Evolutionary conservation across 2,329 filamentous ascomycete species (phyloP).

Genomic region (Thelonectria olida): DNA sequence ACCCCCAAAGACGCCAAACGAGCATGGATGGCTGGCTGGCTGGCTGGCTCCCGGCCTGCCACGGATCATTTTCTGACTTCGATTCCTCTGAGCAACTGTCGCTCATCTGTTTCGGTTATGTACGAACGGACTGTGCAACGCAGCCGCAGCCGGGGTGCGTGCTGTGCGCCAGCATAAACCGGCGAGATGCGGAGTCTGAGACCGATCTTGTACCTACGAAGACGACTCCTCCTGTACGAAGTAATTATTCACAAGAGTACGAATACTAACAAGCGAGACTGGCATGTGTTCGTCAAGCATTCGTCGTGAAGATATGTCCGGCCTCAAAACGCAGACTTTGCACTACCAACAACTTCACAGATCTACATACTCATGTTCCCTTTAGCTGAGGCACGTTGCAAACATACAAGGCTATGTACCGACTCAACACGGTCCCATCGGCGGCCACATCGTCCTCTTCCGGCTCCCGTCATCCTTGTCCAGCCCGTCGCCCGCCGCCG

Average conservation of each 20-base stretch:
- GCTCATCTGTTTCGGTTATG: background rate
- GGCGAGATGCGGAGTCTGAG: background rate
- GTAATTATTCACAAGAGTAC: too few relatives aligned
- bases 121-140: background rate
- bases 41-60: constrained; percentile 17
- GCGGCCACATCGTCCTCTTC: background rate
- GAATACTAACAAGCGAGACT: too few relatives aligned
- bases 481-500: too few relatives aligned
- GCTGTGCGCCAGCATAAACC: too few relatives aligned
- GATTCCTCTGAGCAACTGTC: background rate
- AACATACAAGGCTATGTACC: background rate
- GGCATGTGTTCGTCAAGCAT: background rate
- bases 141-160: too few relatives aligned
- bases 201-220: background rate
- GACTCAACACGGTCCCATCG: background rate
- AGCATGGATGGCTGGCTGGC: background rate
- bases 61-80: constrained; percentile 7
- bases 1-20: background rate
- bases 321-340: background rate
- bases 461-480: background rate
- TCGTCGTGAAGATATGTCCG: background rate
- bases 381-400: background rate
- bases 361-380: too few relatives aligned
- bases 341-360: background rate
- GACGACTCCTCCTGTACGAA: too few relatives aligned